Evolutionary conservation across 176 grass and related monocot species (phyloP), one percentile per base, ranked within the genome.

Genomic region (Alopecurus myosuroides): DNA sequence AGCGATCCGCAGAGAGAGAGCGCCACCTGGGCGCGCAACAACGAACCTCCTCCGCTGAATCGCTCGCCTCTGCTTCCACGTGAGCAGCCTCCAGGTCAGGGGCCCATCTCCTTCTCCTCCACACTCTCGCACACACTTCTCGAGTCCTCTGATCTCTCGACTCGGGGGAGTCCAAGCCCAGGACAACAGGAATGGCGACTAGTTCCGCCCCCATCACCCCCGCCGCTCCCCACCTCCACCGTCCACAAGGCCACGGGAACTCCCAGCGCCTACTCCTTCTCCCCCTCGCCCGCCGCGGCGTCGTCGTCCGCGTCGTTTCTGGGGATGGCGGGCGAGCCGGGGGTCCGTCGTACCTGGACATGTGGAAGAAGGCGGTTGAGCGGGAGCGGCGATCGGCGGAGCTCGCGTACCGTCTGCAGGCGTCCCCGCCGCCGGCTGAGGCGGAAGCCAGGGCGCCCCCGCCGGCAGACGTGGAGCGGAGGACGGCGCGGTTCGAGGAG

Each of bases 401-500:
- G 79, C 77, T 88, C 68, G 82, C 79, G 53, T 75, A 64, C 34
- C 35, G 78, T 0, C 77, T 91, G 3, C 76, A 85, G 81, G 58
- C 81, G 9, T 53, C 77, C 0, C 74, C 78, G 30, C 44, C 57
- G 23, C 40, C 22, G 6, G 37, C 84, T 26, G 51, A 87, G 58
- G 39, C 33, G 17, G 85, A 56, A 18, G 39, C 33, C 10, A 30
- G 3, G 11, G 2, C 40, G 26, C 53, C 82, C 1, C 50, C 79
- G 50, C 79, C 12, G 37, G 71, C 19, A 0, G 78, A 78, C 46
- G 82, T 86, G 39, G 82, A 83, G 74, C 30, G 46, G 51, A 90
- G 84, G 78, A 91, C 91, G 63, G 89, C 94, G 88, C 81, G 82
- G 80, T 98, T 98, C 76, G 83, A 98, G 75, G 82, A 88, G 77